Percentiles rank a stretch among this genome's conserved stretches.
phyloP scores from a whole-genome alignment of 108 stramenopile species.

The Schizochytrium sp. region DNA sequence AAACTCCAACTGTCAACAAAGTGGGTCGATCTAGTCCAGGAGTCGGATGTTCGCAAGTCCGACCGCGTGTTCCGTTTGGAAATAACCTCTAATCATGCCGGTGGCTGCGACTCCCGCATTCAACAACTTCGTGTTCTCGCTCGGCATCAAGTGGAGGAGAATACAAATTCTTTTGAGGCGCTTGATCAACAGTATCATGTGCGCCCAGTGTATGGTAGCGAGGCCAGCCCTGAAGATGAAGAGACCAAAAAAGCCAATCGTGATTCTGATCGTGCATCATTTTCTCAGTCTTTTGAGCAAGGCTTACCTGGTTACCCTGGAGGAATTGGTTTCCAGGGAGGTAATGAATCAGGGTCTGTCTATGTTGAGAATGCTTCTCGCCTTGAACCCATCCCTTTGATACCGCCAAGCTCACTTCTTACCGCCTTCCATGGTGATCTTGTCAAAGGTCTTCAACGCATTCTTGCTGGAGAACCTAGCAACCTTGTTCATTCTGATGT shows the following conservation, averaged over 20 bases:
- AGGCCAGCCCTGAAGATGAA: background rate
- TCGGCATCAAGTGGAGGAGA: background rate
- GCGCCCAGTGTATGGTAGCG: constrained; percentile 51
- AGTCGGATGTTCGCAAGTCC: constrained; percentile 21
- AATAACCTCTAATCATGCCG: constrained; percentile 57
- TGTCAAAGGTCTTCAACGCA: constrained; percentile 9
- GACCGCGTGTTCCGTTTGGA: constrained; percentile 47
- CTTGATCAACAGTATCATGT: constrained; percentile 23
- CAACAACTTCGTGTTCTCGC: constrained; percentile 46
- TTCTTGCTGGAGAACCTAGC: background rate
- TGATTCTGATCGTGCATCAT: too few relatives aligned
- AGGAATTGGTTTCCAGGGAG: too few relatives aligned
- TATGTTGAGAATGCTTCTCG: background rate
- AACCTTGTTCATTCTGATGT: background rate
- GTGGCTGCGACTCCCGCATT: constrained; percentile 56
- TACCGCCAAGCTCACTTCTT: background rate
- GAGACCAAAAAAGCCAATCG: background rate
- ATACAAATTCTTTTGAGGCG: background rate
- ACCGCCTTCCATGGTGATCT: background rate
- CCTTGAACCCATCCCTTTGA: constrained; percentile 16
- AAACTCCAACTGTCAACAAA: background rate
- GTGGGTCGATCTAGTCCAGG: constrained; percentile 49
- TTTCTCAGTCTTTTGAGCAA: too few relatives aligned
- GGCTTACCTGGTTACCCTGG: too few relatives aligned
- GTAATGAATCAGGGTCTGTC: background rate